These are phyloP conservation scores for Tolypocladium ovalisporum DNA, from an alignment of 2,329 filamentous ascomycete species.

Conservation along the genomic window DNA sequence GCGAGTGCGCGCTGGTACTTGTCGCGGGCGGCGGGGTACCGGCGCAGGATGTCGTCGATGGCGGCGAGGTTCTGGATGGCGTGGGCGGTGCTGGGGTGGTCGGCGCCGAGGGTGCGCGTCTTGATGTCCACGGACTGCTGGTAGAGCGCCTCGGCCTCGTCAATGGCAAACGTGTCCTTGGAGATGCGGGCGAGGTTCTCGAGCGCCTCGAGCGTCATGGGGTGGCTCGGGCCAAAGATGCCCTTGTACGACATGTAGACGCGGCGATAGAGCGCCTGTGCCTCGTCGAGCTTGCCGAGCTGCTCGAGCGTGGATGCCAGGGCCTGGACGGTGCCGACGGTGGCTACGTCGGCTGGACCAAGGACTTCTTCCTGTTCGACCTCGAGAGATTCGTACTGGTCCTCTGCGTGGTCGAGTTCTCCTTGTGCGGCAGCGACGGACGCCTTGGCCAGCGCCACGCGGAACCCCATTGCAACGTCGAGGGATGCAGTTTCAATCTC, in stretches of 20 bases:
- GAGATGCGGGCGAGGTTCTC: constrained; percentile 15
- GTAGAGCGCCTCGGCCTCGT: constrained; percentile 16
- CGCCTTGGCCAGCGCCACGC: constrained; percentile 12
- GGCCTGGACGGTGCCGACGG: constrained; percentile 13
- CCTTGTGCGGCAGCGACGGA: constrained; percentile 11
- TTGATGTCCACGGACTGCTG: constrained; percentile 14
- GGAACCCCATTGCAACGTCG: constrained; percentile 11
- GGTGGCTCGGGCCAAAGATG: constrained; percentile 13
- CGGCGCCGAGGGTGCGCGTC: constrained; percentile 9
- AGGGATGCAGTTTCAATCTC: constrained; percentile 11
- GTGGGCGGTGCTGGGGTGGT: constrained; percentile 12
- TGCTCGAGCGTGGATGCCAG: constrained; percentile 12
- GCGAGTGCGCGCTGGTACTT: constrained; percentile 12
- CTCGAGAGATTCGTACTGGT: constrained; percentile 11
- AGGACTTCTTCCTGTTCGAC: constrained; percentile 12
- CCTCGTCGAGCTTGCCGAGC: constrained; percentile 13
- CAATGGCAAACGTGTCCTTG: constrained; percentile 12
- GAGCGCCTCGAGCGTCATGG: constrained; percentile 15
- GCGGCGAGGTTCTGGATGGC: constrained; percentile 14
- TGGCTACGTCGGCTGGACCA: constrained; percentile 11
- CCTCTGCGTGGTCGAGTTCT: constrained; percentile 8
- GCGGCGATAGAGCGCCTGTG: constrained; percentile 12
- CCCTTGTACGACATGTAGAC: constrained; percentile 15
- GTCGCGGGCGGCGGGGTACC: constrained; percentile 9
- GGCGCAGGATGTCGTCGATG: constrained; percentile 12